phyloP scores from a whole-genome alignment of 2,329 filamentous ascomycete species.

The Fusarium bactridioides region DNA sequence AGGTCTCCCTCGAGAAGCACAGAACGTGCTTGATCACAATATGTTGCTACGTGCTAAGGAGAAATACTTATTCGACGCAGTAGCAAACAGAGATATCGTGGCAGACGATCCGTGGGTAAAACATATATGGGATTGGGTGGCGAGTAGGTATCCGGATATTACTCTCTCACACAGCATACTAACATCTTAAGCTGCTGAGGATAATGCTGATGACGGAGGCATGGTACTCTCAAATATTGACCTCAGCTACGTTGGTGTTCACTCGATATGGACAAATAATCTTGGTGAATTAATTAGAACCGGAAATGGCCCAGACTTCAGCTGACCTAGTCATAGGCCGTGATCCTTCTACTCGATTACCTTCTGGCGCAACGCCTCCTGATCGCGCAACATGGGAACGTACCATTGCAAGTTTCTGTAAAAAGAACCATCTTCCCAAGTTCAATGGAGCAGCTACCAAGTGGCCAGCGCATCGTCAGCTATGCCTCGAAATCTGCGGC shows the following conservation, averaged over 20 bases:
- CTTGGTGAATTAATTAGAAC: constrained; percentile 60
- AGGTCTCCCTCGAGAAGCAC: constrained; percentile 59
- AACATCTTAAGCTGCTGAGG: constrained; percentile 62
- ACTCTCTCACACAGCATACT: background rate
- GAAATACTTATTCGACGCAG: constrained; percentile 70
- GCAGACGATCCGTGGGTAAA: constrained; percentile 77
- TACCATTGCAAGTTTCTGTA: constrained; percentile 69
- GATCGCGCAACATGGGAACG: constrained; percentile 66
- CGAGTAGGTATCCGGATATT: constrained; percentile 57
- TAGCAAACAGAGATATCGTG: constrained; percentile 71
- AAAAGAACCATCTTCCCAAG: constrained; percentile 65
- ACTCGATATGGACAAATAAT: constrained; percentile 75
- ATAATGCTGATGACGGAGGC: constrained; percentile 70
- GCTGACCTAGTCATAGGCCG: constrained; percentile 50
- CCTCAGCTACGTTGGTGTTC: constrained; percentile 77
- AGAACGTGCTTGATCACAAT: constrained; percentile 62
- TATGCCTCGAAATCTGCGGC: constrained; percentile 78
- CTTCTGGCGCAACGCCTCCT: constrained; percentile 54
- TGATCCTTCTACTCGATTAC: constrained; percentile 57
- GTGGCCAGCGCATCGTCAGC: constrained; percentile 74
- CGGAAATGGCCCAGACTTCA: background rate
- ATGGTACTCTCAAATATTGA: constrained; percentile 76
- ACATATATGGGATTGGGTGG: constrained; percentile 80
- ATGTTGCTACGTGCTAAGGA: constrained; percentile 69
- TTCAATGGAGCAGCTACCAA: constrained; percentile 71